A percentile compares a stretch with the other conserved stretches of the same genome.
Conservation (phyloP, 1,139 yeast species). For the Suhomyces chickasaworum region DNA sequence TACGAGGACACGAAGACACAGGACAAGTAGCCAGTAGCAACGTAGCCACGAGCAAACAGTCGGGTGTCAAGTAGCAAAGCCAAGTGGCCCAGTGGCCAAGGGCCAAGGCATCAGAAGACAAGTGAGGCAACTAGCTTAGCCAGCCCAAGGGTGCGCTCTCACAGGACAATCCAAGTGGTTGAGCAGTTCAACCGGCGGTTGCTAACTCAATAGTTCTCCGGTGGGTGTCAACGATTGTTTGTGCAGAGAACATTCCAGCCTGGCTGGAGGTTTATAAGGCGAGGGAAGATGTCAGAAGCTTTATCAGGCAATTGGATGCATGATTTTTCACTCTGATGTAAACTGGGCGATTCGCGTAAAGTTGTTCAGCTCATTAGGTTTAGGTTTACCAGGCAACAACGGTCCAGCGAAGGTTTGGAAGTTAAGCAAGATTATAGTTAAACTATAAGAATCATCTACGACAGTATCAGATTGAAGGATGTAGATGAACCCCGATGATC, state of each 20-base stretch:
- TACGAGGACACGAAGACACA: too few relatives aligned
- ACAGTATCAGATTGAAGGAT: background rate
- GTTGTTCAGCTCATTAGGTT: too few relatives aligned
- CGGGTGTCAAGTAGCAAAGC: too few relatives aligned
- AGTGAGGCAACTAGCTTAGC: too few relatives aligned
- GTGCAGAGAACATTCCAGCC: background rate
- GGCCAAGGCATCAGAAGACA: too few relatives aligned
- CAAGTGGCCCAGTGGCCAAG: too few relatives aligned
- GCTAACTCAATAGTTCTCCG: background rate
- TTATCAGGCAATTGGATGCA: background rate
- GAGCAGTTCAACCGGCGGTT: too few relatives aligned
- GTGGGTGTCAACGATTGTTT: too few relatives aligned
- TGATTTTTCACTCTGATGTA: background rate
- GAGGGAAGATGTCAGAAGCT: background rate
- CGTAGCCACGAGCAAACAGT: too few relatives aligned
- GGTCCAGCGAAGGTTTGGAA: background rate
- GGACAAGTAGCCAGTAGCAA: too few relatives aligned
- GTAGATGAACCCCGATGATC: background rate
- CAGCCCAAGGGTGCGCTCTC: too few relatives aligned
- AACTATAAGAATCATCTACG: background rate
- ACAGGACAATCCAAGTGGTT: too few relatives aligned
- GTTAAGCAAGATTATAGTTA: background rate
- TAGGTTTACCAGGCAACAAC: background rate
- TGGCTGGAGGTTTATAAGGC: background rate
- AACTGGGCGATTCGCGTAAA: background rate